Evolutionary conservation across 169 alveolate genomes (phyloP).

Genomic region (Plasmodium gonderi): DNA sequence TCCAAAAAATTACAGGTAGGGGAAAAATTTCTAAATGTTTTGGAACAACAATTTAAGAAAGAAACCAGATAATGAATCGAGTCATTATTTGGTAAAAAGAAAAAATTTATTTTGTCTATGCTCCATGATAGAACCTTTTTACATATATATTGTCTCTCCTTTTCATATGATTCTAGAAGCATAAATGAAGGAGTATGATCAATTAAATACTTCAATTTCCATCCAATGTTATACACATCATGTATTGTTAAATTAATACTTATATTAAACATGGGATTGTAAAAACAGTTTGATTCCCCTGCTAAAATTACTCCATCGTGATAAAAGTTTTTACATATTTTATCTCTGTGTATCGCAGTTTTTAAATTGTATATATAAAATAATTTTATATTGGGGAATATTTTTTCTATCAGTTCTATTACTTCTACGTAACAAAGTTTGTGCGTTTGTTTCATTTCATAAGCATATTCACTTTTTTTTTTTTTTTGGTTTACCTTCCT

Average conservation of each 20-base stretch:
- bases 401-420: slow-evolving; percentile 12
- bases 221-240: slow-evolving; percentile 31
- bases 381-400: slow-evolving; percentile 9
- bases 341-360: slow-evolving; percentile 19
- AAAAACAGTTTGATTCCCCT: slow-evolving; percentile 47
- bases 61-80: background rate
- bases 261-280: slow-evolving; percentile 40
- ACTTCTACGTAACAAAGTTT: slow-evolving; percentile 5
- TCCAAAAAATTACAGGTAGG: background rate
- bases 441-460: background rate
- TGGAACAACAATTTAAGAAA: slow-evolving; percentile 3
- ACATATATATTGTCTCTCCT: slow-evolving; percentile 32
- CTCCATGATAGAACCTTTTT: slow-evolving; percentile 44
- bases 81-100: background rate
- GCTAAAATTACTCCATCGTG: slow-evolving; percentile 14
- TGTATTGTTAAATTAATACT: slow-evolving; percentile 33
- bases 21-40: background rate
- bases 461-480: background rate
- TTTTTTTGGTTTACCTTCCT: background rate
- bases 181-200: background rate
- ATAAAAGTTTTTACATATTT: slow-evolving; percentile 17
- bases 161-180: slow-evolving; percentile 9
- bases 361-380: slow-evolving; percentile 36
- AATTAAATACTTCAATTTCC: slow-evolving; percentile 22
- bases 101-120: slow-evolving; percentile 10